Base-by-base conservation (phyloP, 495 filamentous ascomycete species). In the Durotheca rogersii region DNA sequence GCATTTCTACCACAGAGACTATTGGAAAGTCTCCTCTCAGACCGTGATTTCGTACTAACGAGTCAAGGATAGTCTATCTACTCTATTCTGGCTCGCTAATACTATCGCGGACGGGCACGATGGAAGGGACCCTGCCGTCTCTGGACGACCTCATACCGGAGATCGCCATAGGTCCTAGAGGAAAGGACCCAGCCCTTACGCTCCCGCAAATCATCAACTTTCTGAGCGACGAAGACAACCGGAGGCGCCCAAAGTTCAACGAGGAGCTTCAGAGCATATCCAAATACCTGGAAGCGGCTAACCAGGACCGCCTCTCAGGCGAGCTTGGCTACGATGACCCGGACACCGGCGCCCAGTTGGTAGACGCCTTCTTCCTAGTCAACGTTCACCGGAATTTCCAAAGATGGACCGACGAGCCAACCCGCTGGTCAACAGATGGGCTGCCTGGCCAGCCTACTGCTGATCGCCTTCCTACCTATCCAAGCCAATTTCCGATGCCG, bases 191-290 rank as follows among this genome's bases (percentile, higher is more conserved):
- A 10, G 30, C n/a, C 7, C 3, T 37, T 27, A 39, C 25, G 10
- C 39, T 65, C 3, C 55, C 52, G 11, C 35, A 21, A 0, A 60
- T 65, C 12, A 4, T 57, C 4, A 34, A 50, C 27, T 65, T 51
- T 32, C 42, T 65, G 9, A 25, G 31, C 29, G 56, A 65, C n/a
- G 57, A 65, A 21, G 56, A 65, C 19, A 33, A n/a, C 15, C 32
- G 25, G 7, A 49, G 47, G 20, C 23, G 45, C 44, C 36, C 19
- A 10, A 18, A 15, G 30, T 65, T 55, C 54, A 2, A 30, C 3
- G 14, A 7, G 7, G 55, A 30, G 14, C 14, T 62, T 6, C 7
- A 36, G 15, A 15, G 33, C 15, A 37, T 62, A 32, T 40, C 11
- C 14, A 25, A 33, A 18, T 65, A 65, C 41, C 41, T 65, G 11